Percentiles rank a stretch among this genome's conserved stretches.
phyloP scores from a whole-genome alignment of 352 stramenopile species.

The Phytophthora crassamura region DNA sequence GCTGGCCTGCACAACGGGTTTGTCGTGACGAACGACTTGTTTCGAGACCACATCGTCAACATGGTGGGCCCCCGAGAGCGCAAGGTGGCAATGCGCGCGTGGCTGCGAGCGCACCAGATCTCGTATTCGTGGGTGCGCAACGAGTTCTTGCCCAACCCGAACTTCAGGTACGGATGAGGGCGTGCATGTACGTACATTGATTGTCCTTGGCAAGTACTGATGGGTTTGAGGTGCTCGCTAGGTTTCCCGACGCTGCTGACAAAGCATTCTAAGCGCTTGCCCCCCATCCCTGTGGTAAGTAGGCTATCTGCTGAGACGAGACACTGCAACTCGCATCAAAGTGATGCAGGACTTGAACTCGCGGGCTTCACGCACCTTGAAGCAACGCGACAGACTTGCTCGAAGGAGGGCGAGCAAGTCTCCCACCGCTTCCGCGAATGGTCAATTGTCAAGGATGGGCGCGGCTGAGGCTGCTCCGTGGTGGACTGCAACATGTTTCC shows the following conservation, averaged over 20 bases:
- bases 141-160: slow-evolving; percentile 90
- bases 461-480: too few species aligned
- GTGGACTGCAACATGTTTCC: too few species aligned
- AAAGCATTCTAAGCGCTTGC: slow-evolving; percentile 18
- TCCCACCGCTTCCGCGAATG: too few species aligned
- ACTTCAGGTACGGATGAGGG: slow-evolving; percentile 52
- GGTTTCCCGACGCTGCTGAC: slow-evolving; percentile 23
- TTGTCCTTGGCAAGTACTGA: slow-evolving; percentile 15
- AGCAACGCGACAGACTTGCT: too few species aligned
- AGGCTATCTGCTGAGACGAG: slow-evolving; percentile 18
- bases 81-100: slow-evolving; percentile 68
- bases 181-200: neutral
- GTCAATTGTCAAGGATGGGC: too few species aligned
- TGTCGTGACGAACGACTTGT: slow-evolving; percentile 91
- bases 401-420: too few species aligned
- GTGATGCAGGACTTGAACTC: neutral
- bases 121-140: slow-evolving; percentile 90
- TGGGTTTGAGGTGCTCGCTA: slow-evolving; percentile 5
- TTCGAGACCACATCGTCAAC: slow-evolving; percentile 83
- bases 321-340: slow-evolving; percentile 4
- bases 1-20: slow-evolving; percentile 74
- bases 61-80: slow-evolving; percentile 63
- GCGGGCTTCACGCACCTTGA: too few species aligned
- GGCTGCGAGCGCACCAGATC: slow-evolving; percentile 78
- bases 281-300: slow-evolving; percentile 12